These are phyloP conservation scores for Syncephalis plumigaleata DNA, from an alignment of 371 early-diverging fungal species.

Conservation along the genomic window DNA sequence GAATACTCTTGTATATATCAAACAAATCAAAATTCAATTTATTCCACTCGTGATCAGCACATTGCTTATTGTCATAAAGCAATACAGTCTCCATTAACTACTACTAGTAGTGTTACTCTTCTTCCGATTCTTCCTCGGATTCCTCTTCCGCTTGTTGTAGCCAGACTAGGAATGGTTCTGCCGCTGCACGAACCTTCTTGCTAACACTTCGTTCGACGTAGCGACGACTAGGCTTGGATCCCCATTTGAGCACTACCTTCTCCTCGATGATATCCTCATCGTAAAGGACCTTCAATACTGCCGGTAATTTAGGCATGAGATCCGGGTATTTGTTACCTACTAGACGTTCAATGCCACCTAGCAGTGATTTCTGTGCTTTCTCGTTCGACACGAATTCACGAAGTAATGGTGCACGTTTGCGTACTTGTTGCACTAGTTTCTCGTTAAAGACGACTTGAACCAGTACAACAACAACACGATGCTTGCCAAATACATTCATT, in stretches of 20 bases:
- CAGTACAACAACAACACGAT: constrained; percentile 53
- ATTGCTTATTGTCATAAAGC: no score
- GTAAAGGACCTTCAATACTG: constrained; percentile 75
- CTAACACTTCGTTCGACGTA: constrained; percentile 62
- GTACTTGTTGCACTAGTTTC: constrained; percentile 34
- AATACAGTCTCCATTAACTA: no score
- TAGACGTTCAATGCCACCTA: constrained; percentile 87
- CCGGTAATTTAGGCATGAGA: constrained; percentile 51
- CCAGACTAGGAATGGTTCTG: constrained; percentile 86
- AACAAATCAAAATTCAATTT: no score
- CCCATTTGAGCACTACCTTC: constrained; percentile 77
- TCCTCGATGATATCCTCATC: constrained; percentile 85
- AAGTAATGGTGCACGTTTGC: constrained; percentile 45
- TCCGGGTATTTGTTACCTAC: constrained; percentile 46
- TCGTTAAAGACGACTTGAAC: constrained; percentile 57
- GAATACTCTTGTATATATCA: no score
- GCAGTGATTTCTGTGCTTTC: constrained; percentile 71
- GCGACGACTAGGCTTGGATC: constrained; percentile 73
- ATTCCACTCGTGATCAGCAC: no score
- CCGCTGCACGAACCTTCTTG: constrained; percentile 64
- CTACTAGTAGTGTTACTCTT: no score
- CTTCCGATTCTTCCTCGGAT: constrained; percentile 7
- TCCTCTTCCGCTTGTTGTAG: constrained; percentile 22
- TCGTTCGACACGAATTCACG: constrained; percentile 46
- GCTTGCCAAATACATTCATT: constrained; percentile 54